These are phyloP conservation scores for Hypoxylon sp. DNA, from an alignment of 2,329 filamentous ascomycete genomes.

Conservation along the genomic window DNA sequence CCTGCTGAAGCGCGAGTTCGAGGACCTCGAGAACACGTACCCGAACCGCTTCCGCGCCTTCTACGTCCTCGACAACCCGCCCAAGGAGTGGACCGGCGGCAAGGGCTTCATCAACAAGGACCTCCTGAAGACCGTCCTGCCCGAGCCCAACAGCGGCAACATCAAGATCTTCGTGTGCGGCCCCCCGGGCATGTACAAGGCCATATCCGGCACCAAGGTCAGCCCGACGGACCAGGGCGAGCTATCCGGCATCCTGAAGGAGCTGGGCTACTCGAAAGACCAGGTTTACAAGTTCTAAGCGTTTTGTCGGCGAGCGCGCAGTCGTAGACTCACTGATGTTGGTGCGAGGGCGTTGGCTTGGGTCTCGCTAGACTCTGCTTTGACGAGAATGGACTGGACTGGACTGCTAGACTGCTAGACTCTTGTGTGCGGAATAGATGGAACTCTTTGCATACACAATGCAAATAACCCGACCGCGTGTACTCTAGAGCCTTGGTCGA, in stretches of 20 bases:
- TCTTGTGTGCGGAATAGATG: slow-evolving; percentile 23
- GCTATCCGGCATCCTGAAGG: slow-evolving; percentile 82
- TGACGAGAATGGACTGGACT: too few relatives aligned
- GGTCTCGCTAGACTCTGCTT: slow-evolving; percentile 8
- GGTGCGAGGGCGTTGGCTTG: slow-evolving; percentile 11
- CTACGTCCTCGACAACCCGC: slow-evolving; percentile 89
- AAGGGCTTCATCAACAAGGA: slow-evolving; percentile 91
- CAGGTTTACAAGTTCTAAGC: slow-evolving; percentile 94
- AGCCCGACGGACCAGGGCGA: slow-evolving; percentile 96
- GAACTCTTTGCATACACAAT: neutral
- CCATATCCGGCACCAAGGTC: slow-evolving; percentile 88
- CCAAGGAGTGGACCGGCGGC: slow-evolving; percentile 79
- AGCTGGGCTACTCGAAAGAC: slow-evolving; percentile 85
- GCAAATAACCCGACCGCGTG: slow-evolving; percentile 1
- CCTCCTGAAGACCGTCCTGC: slow-evolving; percentile 92
- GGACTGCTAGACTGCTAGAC: slow-evolving; percentile 22
- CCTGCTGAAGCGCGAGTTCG: slow-evolving; percentile 85
- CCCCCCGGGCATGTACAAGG: slow-evolving; percentile 92
- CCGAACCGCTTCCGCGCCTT: slow-evolving; percentile 95
- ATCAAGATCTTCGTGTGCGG: slow-evolving; percentile 98
- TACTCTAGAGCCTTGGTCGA: slow-evolving; percentile 32
- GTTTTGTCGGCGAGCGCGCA: neutral
- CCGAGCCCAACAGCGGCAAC: slow-evolving; percentile 90
- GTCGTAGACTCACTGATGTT: slow-evolving; percentile 22
- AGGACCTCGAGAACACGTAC: slow-evolving; percentile 92